Percentiles rank a stretch among this genome's conserved stretches.
Conservation (phyloP, 73 alveolate species). For the Paramecium tetraurelia region DNA sequence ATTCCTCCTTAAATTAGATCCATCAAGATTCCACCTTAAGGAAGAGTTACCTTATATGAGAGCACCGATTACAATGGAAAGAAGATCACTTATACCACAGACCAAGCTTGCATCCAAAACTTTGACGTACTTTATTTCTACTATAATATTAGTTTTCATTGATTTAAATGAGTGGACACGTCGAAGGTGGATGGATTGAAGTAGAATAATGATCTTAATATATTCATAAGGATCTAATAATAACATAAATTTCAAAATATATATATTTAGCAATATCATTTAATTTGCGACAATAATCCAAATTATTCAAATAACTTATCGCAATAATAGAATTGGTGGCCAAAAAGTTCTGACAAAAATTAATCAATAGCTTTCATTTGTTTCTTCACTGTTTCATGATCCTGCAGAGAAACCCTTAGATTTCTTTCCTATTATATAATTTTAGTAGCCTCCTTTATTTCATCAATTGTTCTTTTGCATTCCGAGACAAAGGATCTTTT, state of each 20-base stretch:
- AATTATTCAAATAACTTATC: neutral
- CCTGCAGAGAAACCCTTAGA: neutral
- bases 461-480: neutral
- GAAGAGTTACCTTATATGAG: constrained; percentile 15
- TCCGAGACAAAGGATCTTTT: neutral
- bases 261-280: neutral
- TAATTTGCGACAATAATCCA: neutral
- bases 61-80: constrained; percentile 21
- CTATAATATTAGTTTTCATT: neutral
- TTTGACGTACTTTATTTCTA: neutral
- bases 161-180: neutral
- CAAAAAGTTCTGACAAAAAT: neutral
- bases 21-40: constrained; percentile 17
- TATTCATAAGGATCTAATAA: neutral
- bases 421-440: neutral
- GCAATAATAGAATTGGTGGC: neutral
- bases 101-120: neutral
- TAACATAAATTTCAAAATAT: neutral
- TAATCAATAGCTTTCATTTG: neutral
- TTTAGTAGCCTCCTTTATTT: neutral
- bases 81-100: neutral
- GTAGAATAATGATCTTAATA: neutral
- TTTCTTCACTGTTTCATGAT: constrained; percentile 2
- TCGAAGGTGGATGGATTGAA: neutral
- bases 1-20: constrained; percentile 27